Conservation (phyloP, 352 stramenopile species). For the Phytophthora europaea region DNA sequence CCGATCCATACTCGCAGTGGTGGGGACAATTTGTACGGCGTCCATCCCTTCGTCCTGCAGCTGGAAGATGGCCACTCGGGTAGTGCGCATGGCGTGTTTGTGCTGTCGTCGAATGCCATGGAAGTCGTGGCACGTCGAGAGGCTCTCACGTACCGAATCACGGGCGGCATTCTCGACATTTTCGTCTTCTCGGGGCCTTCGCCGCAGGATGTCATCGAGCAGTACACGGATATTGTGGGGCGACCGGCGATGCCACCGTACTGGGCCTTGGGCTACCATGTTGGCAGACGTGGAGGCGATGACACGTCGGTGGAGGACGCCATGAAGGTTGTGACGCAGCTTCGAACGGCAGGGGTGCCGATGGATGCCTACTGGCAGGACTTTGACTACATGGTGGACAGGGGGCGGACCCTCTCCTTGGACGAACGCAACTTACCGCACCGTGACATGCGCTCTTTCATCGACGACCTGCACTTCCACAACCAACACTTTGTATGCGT, state of each 20-base stretch:
- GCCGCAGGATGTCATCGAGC: slow-evolving; percentile 59
- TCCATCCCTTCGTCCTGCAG: slow-evolving; percentile 84
- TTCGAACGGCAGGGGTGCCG: slow-evolving; percentile 58
- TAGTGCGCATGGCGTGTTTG: slow-evolving; percentile 76
- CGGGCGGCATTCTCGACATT: slow-evolving; percentile 85
- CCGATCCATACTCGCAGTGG: slow-evolving; percentile 41
- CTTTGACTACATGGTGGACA: slow-evolving; percentile 57
- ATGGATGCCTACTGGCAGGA: slow-evolving; percentile 88
- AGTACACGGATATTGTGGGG: slow-evolving; percentile 85
- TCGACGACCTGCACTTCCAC: slow-evolving; percentile 86
- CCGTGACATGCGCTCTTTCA: slow-evolving; percentile 54
- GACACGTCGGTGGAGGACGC: slow-evolving; percentile 31
- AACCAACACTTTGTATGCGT: slow-evolving; percentile 82
- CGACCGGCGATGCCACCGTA: slow-evolving; percentile 83
- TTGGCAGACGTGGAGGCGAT: slow-evolving; percentile 53
- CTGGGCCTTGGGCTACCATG: slow-evolving; percentile 89
- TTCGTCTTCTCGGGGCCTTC: slow-evolving; percentile 80
- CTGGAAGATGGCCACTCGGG: slow-evolving; percentile 59
- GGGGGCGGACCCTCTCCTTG: slow-evolving; percentile 61
- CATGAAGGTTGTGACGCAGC: slow-evolving; percentile 41
- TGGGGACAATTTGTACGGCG: slow-evolving; percentile 82
- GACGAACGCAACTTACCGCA: slow-evolving; percentile 64
- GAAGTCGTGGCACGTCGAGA: slow-evolving; percentile 75
- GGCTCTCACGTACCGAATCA: slow-evolving; percentile 82
- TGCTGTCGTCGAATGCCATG: slow-evolving; percentile 90